Conservation (phyloP, 306 rosid genomes). For the Acacia crassicarpa region DNA sequence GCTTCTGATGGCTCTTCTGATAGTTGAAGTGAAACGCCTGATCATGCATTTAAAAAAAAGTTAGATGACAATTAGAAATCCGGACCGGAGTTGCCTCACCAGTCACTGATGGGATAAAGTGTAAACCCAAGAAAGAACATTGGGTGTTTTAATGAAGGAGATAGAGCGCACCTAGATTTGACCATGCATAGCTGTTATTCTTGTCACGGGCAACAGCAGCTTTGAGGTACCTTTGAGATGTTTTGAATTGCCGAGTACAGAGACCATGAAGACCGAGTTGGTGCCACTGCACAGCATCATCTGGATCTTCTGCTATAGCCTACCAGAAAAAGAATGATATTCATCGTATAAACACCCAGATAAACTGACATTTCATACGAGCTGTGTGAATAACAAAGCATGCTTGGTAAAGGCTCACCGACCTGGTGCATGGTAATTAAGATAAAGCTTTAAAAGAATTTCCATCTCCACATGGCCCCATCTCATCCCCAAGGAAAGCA, state of each 20-base stretch:
- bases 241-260: slow-evolving; percentile 70
- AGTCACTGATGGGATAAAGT: slow-evolving; percentile 9
- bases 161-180: slow-evolving; percentile 67
- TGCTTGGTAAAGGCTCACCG: neutral
- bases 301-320: slow-evolving; percentile 92
- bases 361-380: slow-evolving; percentile 16
- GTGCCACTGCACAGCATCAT: slow-evolving; percentile 91
- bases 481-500: slow-evolving; percentile 8
- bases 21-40: slow-evolving; percentile 87
- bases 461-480: neutral
- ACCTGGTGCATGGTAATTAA: slow-evolving; percentile 18
- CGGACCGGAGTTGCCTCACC: neutral
- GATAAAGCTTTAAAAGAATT: slow-evolving; percentile 10
- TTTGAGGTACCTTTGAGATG: slow-evolving; percentile 80
- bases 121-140: neutral
- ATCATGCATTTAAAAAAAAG: slow-evolving; percentile 23
- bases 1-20: slow-evolving; percentile 69
- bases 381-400: slow-evolving; percentile 4
- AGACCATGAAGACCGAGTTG: slow-evolving; percentile 95
- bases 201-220: slow-evolving; percentile 73
- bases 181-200: slow-evolving; percentile 80
- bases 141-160: neutral
- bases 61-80: slow-evolving; percentile 1
- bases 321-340: slow-evolving; percentile 33
- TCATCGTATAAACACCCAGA: slow-evolving; percentile 4